A percentile compares a stretch with the other conserved stretches of the same genome.
phyloP scores from a whole-genome alignment of 768 basidiomycete species.

The Boletus rubescentipes region DNA sequence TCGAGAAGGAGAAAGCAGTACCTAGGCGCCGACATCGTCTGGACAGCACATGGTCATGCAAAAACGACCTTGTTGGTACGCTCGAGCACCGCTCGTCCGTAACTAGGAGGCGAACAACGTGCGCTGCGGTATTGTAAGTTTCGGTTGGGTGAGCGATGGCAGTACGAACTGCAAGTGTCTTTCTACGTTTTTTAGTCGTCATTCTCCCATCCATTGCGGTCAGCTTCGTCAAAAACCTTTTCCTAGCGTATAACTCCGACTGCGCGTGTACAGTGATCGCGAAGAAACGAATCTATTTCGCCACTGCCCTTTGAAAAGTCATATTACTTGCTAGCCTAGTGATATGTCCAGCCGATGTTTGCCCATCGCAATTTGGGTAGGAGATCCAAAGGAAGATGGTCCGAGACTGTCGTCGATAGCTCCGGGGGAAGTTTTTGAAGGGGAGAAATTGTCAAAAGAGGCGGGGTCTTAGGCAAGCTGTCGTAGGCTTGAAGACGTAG shows the following conservation, averaged over 20 bases:
- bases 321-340: conserved; percentile 96
- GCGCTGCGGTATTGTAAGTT: too few relatives aligned
- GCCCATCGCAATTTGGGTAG: conserved; percentile 87
- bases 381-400: conserved; percentile 52
- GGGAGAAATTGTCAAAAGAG: conserved; percentile 50
- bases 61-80: too few relatives aligned
- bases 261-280: conserved; percentile 57
- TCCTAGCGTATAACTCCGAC: conserved; percentile 71
- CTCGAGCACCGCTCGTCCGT: too few relatives aligned
- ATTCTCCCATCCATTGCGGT: conserved; percentile 50
- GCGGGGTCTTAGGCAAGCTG: conserved; percentile 72
- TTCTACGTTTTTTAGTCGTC: conserved; percentile 74
- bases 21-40: too few relatives aligned
- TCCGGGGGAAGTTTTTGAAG: conserved; percentile 54
- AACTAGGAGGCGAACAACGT: too few relatives aligned
- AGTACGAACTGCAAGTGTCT: conserved; percentile 68
- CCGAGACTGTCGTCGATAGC: conserved; percentile 61
- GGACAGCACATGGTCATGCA: too few relatives aligned
- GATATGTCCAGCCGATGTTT: conserved; percentile 94
- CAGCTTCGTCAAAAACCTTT: conserved; percentile 47
- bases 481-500: conserved; percentile 49
- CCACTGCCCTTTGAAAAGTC: conserved; percentile 76
- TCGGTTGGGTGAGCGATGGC: conserved; percentile 3
- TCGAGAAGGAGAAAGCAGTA: too few relatives aligned
- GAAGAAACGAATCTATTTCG: conserved; percentile 56